Evolutionary conservation across 331 rosid species (phyloP), one percentile per base, ranked within the genome.

Genomic region (Rhamnella rubrinervis): DNA sequence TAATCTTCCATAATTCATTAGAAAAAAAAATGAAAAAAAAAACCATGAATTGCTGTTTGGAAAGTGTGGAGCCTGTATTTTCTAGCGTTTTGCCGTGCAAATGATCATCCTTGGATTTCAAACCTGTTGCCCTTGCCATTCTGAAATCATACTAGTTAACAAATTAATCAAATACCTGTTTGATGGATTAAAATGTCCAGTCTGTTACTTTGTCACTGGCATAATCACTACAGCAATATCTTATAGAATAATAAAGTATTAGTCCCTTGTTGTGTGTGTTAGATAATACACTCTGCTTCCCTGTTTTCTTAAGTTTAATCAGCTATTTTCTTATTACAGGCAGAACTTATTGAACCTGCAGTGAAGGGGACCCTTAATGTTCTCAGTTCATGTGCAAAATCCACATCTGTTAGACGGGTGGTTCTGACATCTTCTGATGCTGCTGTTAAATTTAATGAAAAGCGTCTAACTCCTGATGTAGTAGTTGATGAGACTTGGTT

Each of bases 401-500:
- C 47, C 4, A 44, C 77, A 10, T 81, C 85, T 47, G 55, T 85
- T 55, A 87, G 78, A 51, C 84, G 92, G 64, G 85, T 88, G 46
- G 86, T 88, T 40, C 67, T 88, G 78, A 88, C 95, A 21, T 88
- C 95, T 38, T 88, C 95, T 0, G 20, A 75, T 0, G 95, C 95
- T 14, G 87, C 95, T 0, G 87, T 88, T 70, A 77, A 77, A 19
- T 82, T 75, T 73, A 80, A 49, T 46, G 83, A 82, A 47, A 78
- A 66, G 46, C 87, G 87, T 15, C 80, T 83, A 17, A 84, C 83
- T 63, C 91, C 91, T 15, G 87, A 86, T 6, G 81, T 81, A 0
- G 67, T 88, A 12, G 73, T 88, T 44, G 95, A 88, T 46, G 91
- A 85, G 76, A 77, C 95, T 51, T 88, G 95, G 95, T 86, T 84